Conservation (phyloP, 495 filamentous ascomycete species). For the Penicillium roqueforti region DNA sequence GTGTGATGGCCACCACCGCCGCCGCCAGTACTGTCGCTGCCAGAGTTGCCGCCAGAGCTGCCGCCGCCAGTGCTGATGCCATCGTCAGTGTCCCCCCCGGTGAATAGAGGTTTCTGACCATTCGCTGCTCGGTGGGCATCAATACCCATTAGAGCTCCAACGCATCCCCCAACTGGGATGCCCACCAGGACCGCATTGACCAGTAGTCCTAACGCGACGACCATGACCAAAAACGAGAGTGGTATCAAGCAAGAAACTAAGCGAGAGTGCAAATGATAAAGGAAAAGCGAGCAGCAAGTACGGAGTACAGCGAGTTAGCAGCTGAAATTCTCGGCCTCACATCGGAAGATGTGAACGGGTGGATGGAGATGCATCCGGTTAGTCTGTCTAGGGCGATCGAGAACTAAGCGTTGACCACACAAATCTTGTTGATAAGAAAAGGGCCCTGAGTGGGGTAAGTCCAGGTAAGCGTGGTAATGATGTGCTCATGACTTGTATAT, state of each 20-base stretch:
- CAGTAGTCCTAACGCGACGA: conserved; percentile 24
- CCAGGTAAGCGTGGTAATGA: background rate
- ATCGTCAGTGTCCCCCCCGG: conserved; percentile 3
- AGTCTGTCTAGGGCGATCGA: conserved; percentile 3
- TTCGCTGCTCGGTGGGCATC: conserved; percentile 32
- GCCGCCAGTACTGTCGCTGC: conserved; percentile 2
- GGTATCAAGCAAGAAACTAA: background rate
- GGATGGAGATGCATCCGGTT: background rate
- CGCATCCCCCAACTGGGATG: conserved; percentile 36
- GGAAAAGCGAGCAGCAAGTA: background rate
- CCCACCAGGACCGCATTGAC: conserved; percentile 36
- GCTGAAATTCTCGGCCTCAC: conserved; percentile 4
- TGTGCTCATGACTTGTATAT: background rate
- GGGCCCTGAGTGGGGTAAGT: background rate
- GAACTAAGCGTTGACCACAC: background rate
- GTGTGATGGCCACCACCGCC: conserved; percentile 3
- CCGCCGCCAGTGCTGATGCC: background rate
- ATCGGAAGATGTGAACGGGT: background rate
- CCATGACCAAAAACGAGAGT: conserved; percentile 2
- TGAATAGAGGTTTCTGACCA: conserved; percentile 27
- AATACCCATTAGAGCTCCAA: conserved; percentile 38
- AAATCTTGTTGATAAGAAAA: background rate
- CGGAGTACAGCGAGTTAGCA: background rate
- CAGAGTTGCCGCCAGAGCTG: background rate
- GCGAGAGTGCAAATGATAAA: background rate